Conservation (phyloP, 2,329 filamentous ascomycete genomes). For the Juglanconis juglandina region DNA sequence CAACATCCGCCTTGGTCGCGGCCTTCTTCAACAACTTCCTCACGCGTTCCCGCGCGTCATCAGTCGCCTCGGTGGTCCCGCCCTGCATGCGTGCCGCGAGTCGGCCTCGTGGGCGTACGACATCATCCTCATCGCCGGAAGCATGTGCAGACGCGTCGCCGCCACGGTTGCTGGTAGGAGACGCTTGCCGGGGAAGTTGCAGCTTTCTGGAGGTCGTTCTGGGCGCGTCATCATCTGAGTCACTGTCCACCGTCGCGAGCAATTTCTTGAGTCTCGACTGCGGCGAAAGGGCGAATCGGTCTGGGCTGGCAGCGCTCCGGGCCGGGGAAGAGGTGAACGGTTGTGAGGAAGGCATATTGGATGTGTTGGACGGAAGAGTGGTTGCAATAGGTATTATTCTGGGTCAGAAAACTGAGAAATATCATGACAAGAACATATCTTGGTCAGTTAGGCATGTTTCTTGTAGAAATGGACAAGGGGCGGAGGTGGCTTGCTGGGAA, state of each 20-base stretch:
- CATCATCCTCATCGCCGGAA: conserved; percentile 42
- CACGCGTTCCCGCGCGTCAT: conserved; percentile 38
- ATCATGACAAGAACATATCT: conserved; percentile 2
- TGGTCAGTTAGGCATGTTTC: background rate
- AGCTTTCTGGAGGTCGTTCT: conserved; percentile 11
- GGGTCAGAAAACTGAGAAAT: background rate
- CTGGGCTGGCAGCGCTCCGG: conserved; percentile 35
- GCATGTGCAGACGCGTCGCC: conserved; percentile 8
- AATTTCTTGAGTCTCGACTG: conserved; percentile 54
- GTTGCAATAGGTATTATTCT: background rate
- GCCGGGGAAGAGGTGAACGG: conserved; percentile 45
- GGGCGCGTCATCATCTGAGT: conserved; percentile 42
- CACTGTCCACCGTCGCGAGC: conserved; percentile 47
- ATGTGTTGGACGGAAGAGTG: conserved; percentile 11
- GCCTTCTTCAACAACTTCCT: conserved; percentile 39
- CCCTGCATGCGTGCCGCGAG: conserved; percentile 63
- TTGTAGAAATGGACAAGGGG: background rate
- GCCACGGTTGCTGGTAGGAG: background rate
- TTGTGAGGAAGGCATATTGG: conserved; percentile 47
- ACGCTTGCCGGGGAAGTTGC: conserved; percentile 9
- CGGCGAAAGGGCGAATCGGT: conserved; percentile 48
- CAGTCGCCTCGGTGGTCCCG: conserved; percentile 15
- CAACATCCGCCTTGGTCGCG: conserved; percentile 25
- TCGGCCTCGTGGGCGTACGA: conserved; percentile 56
- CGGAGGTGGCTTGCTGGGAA: background rate